phyloP scores from a whole-genome alignment of 1,284 basidiomycete species.

The Ganoderma multipileum region DNA sequence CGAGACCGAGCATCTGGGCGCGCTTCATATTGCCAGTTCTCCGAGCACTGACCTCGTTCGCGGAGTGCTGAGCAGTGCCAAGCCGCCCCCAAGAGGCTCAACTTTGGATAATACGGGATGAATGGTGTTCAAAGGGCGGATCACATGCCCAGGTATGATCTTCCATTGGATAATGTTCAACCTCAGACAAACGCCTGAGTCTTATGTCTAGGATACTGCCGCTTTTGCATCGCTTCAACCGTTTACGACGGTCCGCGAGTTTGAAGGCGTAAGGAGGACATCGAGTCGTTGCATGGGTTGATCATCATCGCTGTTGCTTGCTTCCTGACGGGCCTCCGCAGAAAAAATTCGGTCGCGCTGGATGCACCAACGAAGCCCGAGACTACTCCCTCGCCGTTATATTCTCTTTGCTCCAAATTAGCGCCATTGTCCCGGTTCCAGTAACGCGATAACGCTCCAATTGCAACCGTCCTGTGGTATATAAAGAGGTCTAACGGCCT shows the following conservation, averaged over 20 bases:
- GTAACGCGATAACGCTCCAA: not conserved
- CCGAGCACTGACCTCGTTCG: no score
- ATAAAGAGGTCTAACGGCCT: not conserved
- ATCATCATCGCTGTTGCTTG: no score
- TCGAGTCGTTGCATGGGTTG: no score
- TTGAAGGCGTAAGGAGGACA: not conserved
- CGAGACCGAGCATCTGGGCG: not conserved
- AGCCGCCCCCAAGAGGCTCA: no score
- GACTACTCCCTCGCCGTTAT: not conserved
- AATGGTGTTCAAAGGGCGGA: no score
- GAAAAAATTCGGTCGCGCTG: not conserved
- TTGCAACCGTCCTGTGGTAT: not conserved
- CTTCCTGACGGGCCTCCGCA: not conserved
- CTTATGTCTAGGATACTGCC: not conserved
- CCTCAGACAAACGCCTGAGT: not conserved
- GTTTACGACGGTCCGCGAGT: no score
- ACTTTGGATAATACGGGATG: no score
- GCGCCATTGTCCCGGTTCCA: not conserved
- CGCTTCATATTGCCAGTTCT: not conserved
- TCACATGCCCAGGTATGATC: not conserved
- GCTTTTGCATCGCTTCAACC: no score
- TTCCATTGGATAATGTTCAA: not conserved
- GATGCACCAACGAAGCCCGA: no score
- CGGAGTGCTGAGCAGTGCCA: no score
- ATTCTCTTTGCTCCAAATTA: not conserved